A percentile compares a stretch with the other conserved stretches of the same genome.
Evolutionary conservation across 176 grass and related monocot genomes (phyloP).

Genomic region (Paspalum vaginatum): DNA sequence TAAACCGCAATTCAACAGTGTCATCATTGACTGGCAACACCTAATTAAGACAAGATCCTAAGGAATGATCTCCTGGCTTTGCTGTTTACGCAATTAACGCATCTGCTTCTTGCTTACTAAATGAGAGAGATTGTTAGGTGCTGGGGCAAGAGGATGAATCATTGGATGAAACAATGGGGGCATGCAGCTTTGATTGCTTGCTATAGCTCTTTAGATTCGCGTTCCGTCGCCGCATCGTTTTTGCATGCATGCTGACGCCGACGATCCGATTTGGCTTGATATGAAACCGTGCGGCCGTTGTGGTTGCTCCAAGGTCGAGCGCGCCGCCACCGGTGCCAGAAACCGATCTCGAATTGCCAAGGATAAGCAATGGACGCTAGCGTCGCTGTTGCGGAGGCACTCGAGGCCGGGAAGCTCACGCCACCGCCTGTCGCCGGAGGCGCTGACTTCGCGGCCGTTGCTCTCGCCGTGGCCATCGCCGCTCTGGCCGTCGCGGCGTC

Average conservation of each 20-base stretch:
- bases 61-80: conserved; percentile 24
- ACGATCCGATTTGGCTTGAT: neutral
- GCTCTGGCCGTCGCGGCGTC: conserved; percentile 24
- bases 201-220: neutral
- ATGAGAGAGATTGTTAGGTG: neutral
- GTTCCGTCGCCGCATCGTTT: neutral
- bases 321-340: neutral
- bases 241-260: neutral
- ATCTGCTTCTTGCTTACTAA: neutral
- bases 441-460: conserved; percentile 11
- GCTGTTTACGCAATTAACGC: neutral
- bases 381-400: conserved; percentile 33
- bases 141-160: neutral
- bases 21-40: conserved; percentile 25
- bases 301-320: conserved; percentile 13
- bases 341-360: neutral
- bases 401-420: neutral
- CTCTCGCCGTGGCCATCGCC: conserved; percentile 7
- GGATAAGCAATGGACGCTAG: conserved; percentile 8
- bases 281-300: conserved; percentile 25
- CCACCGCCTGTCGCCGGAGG: neutral
- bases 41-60: conserved; percentile 16
- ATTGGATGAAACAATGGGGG: neutral
- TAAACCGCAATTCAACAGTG: neutral
- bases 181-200: neutral